phyloP scores from a whole-genome alignment of 1,139 yeast genomes.

The Arxiozyma heterogenica region DNA sequence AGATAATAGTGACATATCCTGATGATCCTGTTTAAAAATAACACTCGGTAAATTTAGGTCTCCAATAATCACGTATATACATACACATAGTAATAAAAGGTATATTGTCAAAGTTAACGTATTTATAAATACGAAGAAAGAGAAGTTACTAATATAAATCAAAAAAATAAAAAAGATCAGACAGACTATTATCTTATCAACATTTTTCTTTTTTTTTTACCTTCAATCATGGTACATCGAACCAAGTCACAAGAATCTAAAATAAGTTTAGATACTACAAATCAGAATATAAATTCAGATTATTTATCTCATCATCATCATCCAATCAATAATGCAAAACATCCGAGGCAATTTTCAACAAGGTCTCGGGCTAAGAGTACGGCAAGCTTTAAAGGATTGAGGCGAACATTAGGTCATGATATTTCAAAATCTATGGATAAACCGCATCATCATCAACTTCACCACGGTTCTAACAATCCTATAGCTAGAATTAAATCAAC shows the following conservation, averaged over 20 bases:
- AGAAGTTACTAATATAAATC: neutral
- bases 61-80: no score
- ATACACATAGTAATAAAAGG: no score
- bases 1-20: no score
- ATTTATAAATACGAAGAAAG: neutral
- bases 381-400: slow-evolving; percentile 28
- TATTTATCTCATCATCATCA: neutral
- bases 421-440: slow-evolving; percentile 7
- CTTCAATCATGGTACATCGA: neutral
- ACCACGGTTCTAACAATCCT: neutral
- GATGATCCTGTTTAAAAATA: no score
- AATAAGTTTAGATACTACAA: neutral
- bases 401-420: slow-evolving; percentile 22
- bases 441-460: slow-evolving; percentile 2
- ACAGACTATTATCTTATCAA: neutral
- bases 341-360: slow-evolving; percentile 27
- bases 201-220: neutral
- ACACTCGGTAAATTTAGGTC: no score
- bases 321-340: slow-evolving; percentile 6
- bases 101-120: no score
- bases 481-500: slow-evolving; percentile 9
- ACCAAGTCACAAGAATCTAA: neutral
- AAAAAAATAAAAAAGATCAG: no score
- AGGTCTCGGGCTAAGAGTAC: slow-evolving; percentile 28
- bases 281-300: neutral